Evolutionary conservation across 805 yeast genomes (phyloP).

Genomic region (Starmerella lactis-condensi): DNA sequence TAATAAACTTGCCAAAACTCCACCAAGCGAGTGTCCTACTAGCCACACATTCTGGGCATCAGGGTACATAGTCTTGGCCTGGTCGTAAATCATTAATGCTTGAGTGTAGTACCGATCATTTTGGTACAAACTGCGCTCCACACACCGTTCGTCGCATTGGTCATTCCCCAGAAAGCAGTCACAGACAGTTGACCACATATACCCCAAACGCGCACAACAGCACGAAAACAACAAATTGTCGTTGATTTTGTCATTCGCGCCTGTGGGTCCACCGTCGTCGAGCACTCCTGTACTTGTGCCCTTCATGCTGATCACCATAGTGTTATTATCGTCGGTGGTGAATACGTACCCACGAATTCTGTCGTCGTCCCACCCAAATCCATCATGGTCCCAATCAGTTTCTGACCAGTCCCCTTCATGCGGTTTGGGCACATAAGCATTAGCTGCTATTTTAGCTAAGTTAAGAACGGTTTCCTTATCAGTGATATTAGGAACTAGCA

Average conservation of each 20-base stretch:
- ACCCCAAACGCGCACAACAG: conserved; percentile 85
- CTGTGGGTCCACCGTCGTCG: conserved; percentile 42
- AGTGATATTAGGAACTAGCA: conserved; percentile 51
- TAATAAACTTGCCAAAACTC: conserved; percentile 57
- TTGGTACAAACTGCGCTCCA: conserved; percentile 54
- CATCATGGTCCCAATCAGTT: conserved; percentile 36
- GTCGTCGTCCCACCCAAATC: conserved; percentile 71
- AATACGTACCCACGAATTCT: conserved; percentile 89
- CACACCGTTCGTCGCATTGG: conserved; percentile 74
- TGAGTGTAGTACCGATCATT: conserved; percentile 74
- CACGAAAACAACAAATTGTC: conserved; percentile 84
- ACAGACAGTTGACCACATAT: conserved; percentile 87
- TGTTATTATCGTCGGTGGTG: conserved; percentile 34
- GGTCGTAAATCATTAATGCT: conserved; percentile 52
- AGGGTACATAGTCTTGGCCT: conserved; percentile 52
- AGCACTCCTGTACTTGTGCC: conserved; percentile 79
- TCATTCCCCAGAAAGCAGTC: conserved; percentile 60
- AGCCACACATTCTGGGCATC: conserved; percentile 54
- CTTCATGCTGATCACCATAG: conserved; percentile 63
- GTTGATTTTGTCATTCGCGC: conserved; percentile 60
- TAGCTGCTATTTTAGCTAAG: conserved; percentile 69
- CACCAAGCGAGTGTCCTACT: conserved; percentile 92
- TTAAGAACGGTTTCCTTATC: conserved; percentile 58
- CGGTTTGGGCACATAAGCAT: conserved; percentile 75
- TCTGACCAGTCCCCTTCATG: conserved; percentile 74